Conservation (phyloP, 495 filamentous ascomycete species). For the Penicillium ucsense region DNA sequence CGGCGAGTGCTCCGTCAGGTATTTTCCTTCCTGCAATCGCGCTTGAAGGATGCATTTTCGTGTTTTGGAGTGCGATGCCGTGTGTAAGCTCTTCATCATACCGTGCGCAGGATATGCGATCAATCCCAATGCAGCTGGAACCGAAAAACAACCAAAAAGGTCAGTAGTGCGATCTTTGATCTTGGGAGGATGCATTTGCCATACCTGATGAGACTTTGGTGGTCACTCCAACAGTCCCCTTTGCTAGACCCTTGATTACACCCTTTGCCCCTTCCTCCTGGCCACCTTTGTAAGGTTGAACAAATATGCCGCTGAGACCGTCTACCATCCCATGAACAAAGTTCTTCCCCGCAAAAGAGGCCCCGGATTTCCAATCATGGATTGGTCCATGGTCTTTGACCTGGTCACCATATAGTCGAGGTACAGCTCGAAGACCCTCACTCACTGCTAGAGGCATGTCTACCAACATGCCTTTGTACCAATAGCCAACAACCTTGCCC, state of each 20-base stretch:
- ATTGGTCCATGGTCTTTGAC: constrained; percentile 27
- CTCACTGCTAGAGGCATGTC: constrained; percentile 64
- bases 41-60: constrained; percentile 3
- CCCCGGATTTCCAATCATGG: constrained; percentile 28
- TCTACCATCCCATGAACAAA: constrained; percentile 64
- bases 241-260: constrained; percentile 57
- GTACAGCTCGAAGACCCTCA: constrained; percentile 78
- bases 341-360: constrained; percentile 36
- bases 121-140: constrained; percentile 4
- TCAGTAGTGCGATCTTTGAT: neutral
- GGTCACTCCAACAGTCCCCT: constrained; percentile 64
- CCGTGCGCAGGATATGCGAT: constrained; percentile 10
- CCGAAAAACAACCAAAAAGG: too few species aligned
- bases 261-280: constrained; percentile 50
- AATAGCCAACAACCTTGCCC: constrained; percentile 20
- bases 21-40: neutral
- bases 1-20: neutral
- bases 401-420: constrained; percentile 62
- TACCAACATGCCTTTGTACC: constrained; percentile 37
- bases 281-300: constrained; percentile 54
- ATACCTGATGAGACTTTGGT: constrained; percentile 44
- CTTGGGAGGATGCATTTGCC: neutral
- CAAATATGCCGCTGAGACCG: constrained; percentile 60
- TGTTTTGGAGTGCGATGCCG: constrained; percentile 5
- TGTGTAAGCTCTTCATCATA: constrained; percentile 7